phyloP scores from a whole-genome alignment of 2,329 filamentous ascomycete genomes.

The Coniochaeta ligniaria region DNA sequence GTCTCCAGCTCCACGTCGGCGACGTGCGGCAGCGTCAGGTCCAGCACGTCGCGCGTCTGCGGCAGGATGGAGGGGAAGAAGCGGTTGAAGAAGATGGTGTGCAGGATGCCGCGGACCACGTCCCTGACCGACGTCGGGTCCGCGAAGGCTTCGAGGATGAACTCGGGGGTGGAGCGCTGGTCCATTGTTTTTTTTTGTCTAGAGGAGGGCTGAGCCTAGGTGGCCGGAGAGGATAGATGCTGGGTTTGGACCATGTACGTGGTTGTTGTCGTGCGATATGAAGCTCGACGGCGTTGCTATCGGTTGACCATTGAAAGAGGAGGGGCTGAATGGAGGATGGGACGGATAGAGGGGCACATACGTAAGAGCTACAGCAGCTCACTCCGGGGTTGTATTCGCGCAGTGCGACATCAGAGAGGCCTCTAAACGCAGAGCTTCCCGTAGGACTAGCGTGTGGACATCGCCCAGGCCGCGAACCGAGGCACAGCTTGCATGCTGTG shows the following conservation, averaged over 20 bases:
- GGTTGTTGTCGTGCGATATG: neutral
- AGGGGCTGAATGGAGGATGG: neutral
- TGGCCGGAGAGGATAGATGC: no score
- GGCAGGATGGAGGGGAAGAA: slow-evolving; percentile 87
- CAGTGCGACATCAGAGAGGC: neutral
- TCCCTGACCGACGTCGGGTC: slow-evolving; percentile 86
- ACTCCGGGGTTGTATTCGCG: neutral
- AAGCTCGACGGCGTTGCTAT: neutral
- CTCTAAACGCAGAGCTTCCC: neutral
- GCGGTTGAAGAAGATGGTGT: slow-evolving; percentile 98
- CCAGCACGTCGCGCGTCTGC: slow-evolving; percentile 79
- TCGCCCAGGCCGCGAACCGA: neutral
- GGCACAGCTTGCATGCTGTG: neutral
- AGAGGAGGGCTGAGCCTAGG: no score
- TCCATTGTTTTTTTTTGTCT: slow-evolving; percentile 29
- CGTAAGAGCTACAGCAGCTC: neutral
- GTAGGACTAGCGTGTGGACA: neutral
- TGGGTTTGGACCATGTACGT: no score
- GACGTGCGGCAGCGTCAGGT: slow-evolving; percentile 83
- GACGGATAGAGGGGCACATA: neutral
- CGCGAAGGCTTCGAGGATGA: slow-evolving; percentile 88
- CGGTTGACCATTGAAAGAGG: neutral
- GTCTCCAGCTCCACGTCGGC: slow-evolving; percentile 88
- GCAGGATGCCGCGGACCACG: slow-evolving; percentile 87
- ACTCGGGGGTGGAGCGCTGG: slow-evolving; percentile 64